Evolutionary conservation across 192 early-diverging fungal genomes (phyloP).

Genomic region (Obelidium mucronatum): DNA sequence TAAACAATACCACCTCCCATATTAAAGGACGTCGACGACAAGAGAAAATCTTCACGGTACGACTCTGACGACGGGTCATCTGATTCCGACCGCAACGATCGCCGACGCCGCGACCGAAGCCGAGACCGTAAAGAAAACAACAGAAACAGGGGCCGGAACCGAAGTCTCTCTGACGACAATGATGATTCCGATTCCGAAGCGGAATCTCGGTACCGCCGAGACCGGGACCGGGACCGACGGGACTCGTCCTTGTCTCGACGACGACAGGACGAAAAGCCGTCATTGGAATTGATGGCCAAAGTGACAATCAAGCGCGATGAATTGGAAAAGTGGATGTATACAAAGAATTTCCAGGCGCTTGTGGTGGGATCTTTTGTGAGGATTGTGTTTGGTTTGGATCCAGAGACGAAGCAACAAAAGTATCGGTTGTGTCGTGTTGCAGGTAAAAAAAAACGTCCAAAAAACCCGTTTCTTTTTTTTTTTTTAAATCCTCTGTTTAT

Average conservation of each 20-base stretch:
- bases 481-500: no score
- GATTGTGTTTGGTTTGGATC: slow-evolving; percentile 19
- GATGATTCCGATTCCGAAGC: not conserved
- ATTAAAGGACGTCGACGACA: no score
- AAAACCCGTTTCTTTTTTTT: no score
- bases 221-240: no score
- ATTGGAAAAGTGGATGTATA: slow-evolving; percentile 15
- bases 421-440: slow-evolving; percentile 12
- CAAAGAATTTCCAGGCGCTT: not conserved
- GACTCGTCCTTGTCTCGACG: no score
- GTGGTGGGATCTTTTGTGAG: slow-evolving; percentile 9
- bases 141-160: not conserved
- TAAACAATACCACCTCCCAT: no score
- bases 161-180: not conserved
- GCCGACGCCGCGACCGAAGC: not conserved
- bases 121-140: not conserved
- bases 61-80: no score
- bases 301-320: slow-evolving; percentile 1
- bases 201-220: no score
- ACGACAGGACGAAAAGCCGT: not conserved
- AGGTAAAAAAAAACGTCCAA: no score
- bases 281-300: not conserved
- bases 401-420: slow-evolving; percentile 25
- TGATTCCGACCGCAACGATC: no score
- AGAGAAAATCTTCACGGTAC: no score